A percentile compares a stretch with the other conserved stretches of the same genome.
These are phyloP conservation scores for Apiosordaria backusii DNA, from an alignment of 495 filamentous ascomycete species.

Conservation along the genomic window DNA sequence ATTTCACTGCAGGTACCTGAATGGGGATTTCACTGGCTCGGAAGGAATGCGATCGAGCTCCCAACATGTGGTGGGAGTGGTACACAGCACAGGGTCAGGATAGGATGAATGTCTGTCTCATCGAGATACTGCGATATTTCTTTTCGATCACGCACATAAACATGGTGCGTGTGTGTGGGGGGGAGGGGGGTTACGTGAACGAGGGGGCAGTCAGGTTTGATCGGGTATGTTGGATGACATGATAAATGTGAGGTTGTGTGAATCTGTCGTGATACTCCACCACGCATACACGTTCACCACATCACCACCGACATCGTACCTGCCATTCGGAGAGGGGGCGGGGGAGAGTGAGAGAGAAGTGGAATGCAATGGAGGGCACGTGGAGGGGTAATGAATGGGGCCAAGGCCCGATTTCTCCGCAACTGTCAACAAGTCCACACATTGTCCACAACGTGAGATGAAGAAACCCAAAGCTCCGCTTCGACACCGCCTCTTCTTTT, in stretches of 20 bases:
- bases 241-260: no score
- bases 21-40: background rate
- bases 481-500: slow-evolving; percentile 8
- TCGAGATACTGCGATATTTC: background rate
- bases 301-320: background rate
- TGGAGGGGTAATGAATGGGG: background rate
- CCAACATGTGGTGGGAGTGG: background rate
- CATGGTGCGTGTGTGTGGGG: no score
- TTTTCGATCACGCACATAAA: background rate
- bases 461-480: slow-evolving; percentile 1
- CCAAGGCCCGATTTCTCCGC: background rate
- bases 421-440: background rate
- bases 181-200: background rate
- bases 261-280: background rate
- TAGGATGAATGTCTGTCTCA: background rate
- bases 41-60: background rate
- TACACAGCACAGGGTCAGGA: background rate
- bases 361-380: background rate
- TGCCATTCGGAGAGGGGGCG: background rate
- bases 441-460: background rate
- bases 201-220: background rate
- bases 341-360: background rate
- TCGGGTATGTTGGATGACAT: background rate
- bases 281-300: background rate
- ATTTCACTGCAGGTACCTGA: background rate